phyloP scores from a whole-genome alignment of 305 asterid species.

The Fraxinus paxiana region DNA sequence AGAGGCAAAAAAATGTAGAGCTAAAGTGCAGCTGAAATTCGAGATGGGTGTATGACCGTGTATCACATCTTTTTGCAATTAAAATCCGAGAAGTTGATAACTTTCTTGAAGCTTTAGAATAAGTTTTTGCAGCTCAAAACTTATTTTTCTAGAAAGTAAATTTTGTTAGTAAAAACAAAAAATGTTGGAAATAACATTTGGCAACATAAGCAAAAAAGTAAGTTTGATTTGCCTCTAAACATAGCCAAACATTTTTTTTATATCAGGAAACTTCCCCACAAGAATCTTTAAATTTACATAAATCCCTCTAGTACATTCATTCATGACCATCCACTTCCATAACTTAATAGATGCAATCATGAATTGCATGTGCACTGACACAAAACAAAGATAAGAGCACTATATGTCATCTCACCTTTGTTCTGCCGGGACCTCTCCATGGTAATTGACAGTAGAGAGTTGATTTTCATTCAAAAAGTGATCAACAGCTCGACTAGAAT shows the following conservation, averaged over 20 bases:
- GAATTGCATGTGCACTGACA: not conserved
- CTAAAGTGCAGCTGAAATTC: not conserved
- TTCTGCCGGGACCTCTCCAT: constrained; percentile 96
- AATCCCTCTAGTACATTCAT: not conserved
- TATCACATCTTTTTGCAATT: not conserved
- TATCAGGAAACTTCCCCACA: not conserved
- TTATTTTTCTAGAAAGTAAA: not conserved
- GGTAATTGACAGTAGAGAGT: constrained; percentile 88
- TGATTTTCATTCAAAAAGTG: constrained; percentile 83
- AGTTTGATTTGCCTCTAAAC: not conserved
- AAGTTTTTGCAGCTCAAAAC: not conserved
- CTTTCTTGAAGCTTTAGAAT: not conserved
- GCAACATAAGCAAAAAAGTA: not conserved
- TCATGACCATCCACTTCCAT: not conserved
- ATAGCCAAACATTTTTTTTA: not conserved
- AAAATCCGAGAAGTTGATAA: constrained; percentile 11
- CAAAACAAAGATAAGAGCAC: constrained; percentile 2
- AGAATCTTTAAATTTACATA: not conserved
- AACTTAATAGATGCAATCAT: not conserved
- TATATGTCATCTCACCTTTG: constrained; percentile 59
- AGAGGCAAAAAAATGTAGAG: not conserved
- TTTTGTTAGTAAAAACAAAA: not conserved
- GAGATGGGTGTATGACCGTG: not conserved
- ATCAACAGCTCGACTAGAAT: constrained; percentile 97
- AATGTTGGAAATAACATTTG: not conserved